Evolutionary conservation across 2,329 filamentous ascomycete genomes (phyloP).

Genomic region (Monosporascus sp.): DNA sequence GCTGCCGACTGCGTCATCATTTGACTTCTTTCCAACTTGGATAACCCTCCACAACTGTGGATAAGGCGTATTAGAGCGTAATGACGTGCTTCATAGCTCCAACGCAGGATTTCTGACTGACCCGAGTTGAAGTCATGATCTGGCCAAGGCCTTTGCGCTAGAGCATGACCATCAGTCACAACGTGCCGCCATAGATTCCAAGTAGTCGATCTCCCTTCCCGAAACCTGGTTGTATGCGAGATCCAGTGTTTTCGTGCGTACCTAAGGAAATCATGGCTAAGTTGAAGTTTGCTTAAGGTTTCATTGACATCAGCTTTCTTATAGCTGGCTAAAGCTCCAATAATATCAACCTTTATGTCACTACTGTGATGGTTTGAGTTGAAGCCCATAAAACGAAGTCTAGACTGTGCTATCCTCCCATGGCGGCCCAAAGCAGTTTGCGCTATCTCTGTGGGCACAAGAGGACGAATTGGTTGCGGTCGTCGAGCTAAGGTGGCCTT

Average conservation of each 20-base stretch:
- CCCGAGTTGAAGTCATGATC: background rate
- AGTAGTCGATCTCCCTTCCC: slow-evolving; percentile 2
- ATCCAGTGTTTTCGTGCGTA: slow-evolving; percentile 12
- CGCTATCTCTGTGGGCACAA: background rate
- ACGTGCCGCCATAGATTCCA: slow-evolving; percentile 3
- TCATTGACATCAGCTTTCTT: too few species aligned
- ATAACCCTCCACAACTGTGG: too few species aligned
- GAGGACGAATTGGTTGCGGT: background rate
- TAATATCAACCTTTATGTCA: background rate
- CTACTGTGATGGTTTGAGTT: background rate
- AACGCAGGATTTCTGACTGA: background rate
- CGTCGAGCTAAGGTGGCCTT: slow-evolving; percentile 30
- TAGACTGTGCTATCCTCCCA: background rate
- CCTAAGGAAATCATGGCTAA: slow-evolving; percentile 1
- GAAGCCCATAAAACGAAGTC: background rate
- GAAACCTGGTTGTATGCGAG: slow-evolving; percentile 7
- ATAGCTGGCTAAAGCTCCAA: background rate
- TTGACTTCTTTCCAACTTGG: too few species aligned
- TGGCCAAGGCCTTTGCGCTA: slow-evolving; percentile 1
- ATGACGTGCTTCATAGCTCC: background rate
- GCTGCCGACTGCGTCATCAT: too few species aligned
- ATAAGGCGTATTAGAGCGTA: background rate
- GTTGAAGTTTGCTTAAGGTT: too few species aligned
- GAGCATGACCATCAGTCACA: background rate
- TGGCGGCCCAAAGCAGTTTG: background rate